Evolutionary conservation across 345 rosid species (phyloP).

Genomic region (Erysimum cheiranthoides): DNA sequence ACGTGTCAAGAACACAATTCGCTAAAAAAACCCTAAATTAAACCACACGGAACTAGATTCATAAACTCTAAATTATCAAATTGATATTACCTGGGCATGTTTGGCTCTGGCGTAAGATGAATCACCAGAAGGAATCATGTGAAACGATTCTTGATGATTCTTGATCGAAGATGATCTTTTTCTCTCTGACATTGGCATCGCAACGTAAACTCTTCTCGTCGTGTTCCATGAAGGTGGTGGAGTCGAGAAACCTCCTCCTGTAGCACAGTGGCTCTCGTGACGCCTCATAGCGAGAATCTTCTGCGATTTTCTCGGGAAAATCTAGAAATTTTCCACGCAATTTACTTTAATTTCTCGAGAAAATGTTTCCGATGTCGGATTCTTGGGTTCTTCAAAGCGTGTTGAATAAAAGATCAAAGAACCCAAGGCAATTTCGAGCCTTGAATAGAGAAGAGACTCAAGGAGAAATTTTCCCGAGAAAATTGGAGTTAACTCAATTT

Average conservation of each 20-base stretch:
- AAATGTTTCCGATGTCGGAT: neutral
- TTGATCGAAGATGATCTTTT: slow-evolving; percentile 36
- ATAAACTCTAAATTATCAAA: slow-evolving; percentile 9
- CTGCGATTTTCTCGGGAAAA: slow-evolving; percentile 33
- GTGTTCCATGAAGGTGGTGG: slow-evolving; percentile 59
- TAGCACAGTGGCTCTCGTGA: slow-evolving; percentile 24
- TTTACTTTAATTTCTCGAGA: slow-evolving; percentile 9
- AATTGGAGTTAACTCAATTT: neutral
- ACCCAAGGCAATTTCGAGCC: neutral
- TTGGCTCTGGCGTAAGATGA: slow-evolving; percentile 82
- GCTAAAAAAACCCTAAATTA: neutral
- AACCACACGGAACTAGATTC: neutral
- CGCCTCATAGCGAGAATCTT: slow-evolving; percentile 16
- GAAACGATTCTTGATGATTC: slow-evolving; percentile 54
- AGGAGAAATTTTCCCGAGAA: slow-evolving; percentile 1
- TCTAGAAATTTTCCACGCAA: neutral
- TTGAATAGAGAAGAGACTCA: neutral
- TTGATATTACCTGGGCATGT: slow-evolving; percentile 63
- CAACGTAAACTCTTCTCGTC: slow-evolving; percentile 26
- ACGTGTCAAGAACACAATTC: slow-evolving; percentile 1
- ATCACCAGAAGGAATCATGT: slow-evolving; percentile 62
- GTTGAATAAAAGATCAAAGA: slow-evolving; percentile 7
- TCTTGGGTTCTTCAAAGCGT: neutral
- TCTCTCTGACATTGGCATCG: slow-evolving; percentile 60
- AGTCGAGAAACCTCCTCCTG: slow-evolving; percentile 53